Base-by-base conservation (phyloP, 768 basidiomycete genomes). In the Hemileccinum impolitum region DNA sequence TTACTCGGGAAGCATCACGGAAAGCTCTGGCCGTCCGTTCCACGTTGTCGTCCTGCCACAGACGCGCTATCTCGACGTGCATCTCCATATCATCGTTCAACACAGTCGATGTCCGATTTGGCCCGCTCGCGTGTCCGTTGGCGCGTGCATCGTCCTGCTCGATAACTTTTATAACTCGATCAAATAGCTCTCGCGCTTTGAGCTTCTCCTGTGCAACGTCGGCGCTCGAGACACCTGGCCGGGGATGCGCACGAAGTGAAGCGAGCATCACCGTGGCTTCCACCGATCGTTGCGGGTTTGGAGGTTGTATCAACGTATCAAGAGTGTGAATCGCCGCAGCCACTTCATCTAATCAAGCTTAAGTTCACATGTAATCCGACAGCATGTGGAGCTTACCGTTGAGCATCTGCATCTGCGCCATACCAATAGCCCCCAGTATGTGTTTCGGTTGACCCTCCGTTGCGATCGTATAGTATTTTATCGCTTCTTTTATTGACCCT, bases 251-350 rank as follows among this genome's bases (percentile, higher is more conserved):
- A n/a, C 91, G 83, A 8, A 99, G 78, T 2, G 91, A 89, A 4
- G 94, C 95, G 35, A 96, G 84, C 70, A 94, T 85, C 14, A 87
- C 86, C 9, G 82, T 85, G 3, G 93, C 93, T 72, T 97, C 94
- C 5, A 88, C 66, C 1, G 85, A 87, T 25, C 80, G 75, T 46
- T 80, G 83, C 11, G 77, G 68, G 50, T 81, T 82, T 0, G 84
- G 81, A 7, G 79, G 72, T 54, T 88, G 83, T 23, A 91, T 70
- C 31, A 93, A 73, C 1, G 79, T 84, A 56, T 94, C 91, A 10
- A 91, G 78, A 0, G 87, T 87, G 61, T 92, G 87, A 39, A 93
- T 89, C 12, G 93, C 92, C 26, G 85, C 87, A 2, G 89, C 80
- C 59, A 82, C 79, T 64, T 94, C 90, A 55, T 88, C 90, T 91